Evolutionary conservation across 208 protist genomes (phyloP).

Genomic region (Wallacemonas collosoma): DNA sequence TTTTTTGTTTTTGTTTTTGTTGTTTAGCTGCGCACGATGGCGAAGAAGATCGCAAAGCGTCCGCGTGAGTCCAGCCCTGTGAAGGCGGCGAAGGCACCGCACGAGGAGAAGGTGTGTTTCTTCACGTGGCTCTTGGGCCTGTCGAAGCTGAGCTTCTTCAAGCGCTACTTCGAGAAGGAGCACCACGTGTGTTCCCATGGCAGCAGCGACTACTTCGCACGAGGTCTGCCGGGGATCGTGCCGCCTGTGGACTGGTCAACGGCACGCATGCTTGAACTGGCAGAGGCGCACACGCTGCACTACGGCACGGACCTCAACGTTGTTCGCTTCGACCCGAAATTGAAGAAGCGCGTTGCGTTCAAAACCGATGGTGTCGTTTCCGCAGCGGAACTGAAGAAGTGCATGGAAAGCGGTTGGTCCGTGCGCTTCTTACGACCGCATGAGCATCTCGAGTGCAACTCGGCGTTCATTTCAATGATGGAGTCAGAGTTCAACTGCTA

Average conservation of each 20-base stretch:
- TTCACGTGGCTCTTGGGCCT: slow-evolving; percentile 61
- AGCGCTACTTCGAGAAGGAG: slow-evolving; percentile 81
- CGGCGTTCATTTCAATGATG: slow-evolving; percentile 68
- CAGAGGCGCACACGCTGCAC: slow-evolving; percentile 26
- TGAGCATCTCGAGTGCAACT: slow-evolving; percentile 61
- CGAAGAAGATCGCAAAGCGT: neutral
- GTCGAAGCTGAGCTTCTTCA: slow-evolving; percentile 64
- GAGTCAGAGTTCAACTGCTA: slow-evolving; percentile 86
- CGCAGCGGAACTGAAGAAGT: slow-evolving; percentile 36
- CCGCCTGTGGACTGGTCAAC: slow-evolving; percentile 58
- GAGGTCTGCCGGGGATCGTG: slow-evolving; percentile 28
- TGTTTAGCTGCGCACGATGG: neutral
- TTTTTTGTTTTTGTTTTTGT: too few relatives aligned
- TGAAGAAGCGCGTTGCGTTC: slow-evolving; percentile 49
- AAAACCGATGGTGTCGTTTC: slow-evolving; percentile 28
- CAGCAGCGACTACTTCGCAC: slow-evolving; percentile 39
- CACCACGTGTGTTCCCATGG: slow-evolving; percentile 49
- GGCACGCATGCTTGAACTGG: slow-evolving; percentile 45
- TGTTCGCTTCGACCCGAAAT: slow-evolving; percentile 47
- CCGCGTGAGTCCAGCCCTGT: neutral
- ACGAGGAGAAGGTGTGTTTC: slow-evolving; percentile 23
- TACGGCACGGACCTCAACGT: slow-evolving; percentile 57
- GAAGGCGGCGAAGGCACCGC: neutral
- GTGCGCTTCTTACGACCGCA: slow-evolving; percentile 87
- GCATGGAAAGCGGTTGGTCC: slow-evolving; percentile 79